Conservation (phyloP, 2,329 filamentous ascomycete species). For the Thermothelomyces thermophilus region DNA sequence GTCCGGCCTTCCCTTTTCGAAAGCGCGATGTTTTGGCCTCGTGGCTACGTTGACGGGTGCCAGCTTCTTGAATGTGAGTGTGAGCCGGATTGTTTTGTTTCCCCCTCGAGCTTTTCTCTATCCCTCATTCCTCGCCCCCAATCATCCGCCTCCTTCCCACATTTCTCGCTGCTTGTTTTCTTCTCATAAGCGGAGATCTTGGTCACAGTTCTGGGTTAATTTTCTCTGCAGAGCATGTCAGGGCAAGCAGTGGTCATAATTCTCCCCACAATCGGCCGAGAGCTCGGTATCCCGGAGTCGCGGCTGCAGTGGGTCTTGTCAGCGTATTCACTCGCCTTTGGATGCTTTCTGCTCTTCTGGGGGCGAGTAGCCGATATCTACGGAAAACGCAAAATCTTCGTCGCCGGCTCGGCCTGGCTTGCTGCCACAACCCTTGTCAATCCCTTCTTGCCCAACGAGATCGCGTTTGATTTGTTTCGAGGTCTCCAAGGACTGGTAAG, state of each 20-base stretch:
- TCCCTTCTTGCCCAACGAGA: slow-evolving; percentile 60
- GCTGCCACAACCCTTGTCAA: slow-evolving; percentile 52
- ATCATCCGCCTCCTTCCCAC: too few species aligned
- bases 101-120: neutral
- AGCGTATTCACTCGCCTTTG: slow-evolving; percentile 58
- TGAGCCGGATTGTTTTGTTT: neutral
- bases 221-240: too few species aligned
- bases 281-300: slow-evolving; percentile 49
- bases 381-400: slow-evolving; percentile 59
- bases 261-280: slow-evolving; percentile 53
- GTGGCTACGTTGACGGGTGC: slow-evolving; percentile 50
- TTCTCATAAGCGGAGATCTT: too few species aligned
- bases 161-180: too few species aligned
- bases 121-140: slow-evolving; percentile 37
- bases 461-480: slow-evolving; percentile 60
- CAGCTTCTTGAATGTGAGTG: slow-evolving; percentile 47
- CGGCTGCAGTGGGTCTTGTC: slow-evolving; percentile 62
- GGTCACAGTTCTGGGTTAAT: too few species aligned
- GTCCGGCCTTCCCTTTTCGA: slow-evolving; percentile 32
- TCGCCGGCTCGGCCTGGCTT: slow-evolving; percentile 58
- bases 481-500: slow-evolving; percentile 56
- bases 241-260: slow-evolving; percentile 56
- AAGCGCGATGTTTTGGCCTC: slow-evolving; percentile 46
- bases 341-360: slow-evolving; percentile 62
- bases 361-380: slow-evolving; percentile 61